A percentile compares a stretch with the other conserved stretches of the same genome.
Evolutionary conservation across 345 rosid genomes (phyloP).

Genomic region (Gossypium sturtianum): DNA sequence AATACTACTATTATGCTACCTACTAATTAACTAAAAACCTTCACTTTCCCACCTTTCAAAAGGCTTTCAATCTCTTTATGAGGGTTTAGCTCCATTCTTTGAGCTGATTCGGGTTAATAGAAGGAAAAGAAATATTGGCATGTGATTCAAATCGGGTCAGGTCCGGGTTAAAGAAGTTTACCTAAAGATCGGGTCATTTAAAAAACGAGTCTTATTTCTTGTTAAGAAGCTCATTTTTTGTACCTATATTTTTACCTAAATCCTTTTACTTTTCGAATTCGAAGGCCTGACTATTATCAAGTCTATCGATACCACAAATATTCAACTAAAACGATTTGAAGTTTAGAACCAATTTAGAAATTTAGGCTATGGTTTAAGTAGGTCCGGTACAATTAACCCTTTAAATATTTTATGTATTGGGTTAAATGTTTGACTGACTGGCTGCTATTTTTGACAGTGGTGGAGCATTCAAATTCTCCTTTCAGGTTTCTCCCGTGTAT

Average conservation of each 20-base stretch:
- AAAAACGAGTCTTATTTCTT: no score
- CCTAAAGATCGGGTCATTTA: accelerated
- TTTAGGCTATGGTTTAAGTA: no score
- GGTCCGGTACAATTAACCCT: no score
- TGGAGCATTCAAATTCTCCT: background rate
- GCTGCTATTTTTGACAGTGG: background rate
- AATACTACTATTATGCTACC: background rate
- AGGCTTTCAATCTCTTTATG: conserved; percentile 43
- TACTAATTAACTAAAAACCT: conserved; percentile 21
- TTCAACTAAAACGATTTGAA: no score
- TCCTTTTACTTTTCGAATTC: accelerated
- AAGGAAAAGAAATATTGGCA: no score
- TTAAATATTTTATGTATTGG: background rate
- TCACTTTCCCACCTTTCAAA: conserved; percentile 39
- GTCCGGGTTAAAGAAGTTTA: accelerated
- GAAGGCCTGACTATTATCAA: no score
- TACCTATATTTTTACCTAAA: no score
- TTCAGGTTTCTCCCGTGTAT: background rate
- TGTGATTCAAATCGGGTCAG: no score
- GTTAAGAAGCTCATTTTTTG: no score
- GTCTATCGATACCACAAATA: no score
- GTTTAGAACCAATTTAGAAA: no score
- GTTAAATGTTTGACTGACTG: background rate
- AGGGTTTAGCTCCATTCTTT: conserved; percentile 57
- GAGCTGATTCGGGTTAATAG: conserved; percentile 16